phyloP scores from a whole-genome alignment of 768 basidiomycete genomes.

The Suillus variegatus region DNA sequence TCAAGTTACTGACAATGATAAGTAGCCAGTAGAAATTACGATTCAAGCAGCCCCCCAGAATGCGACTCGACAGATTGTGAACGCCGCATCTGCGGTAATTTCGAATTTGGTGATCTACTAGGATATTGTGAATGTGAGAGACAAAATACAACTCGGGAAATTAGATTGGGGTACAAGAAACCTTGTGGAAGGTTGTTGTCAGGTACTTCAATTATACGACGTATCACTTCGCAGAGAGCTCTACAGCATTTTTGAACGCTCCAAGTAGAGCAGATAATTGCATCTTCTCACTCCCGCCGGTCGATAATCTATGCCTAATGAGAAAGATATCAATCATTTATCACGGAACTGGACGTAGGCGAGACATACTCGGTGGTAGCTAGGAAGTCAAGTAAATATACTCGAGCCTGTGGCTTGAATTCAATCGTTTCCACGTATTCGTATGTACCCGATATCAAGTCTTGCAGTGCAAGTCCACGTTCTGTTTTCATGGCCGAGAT shows the following conservation, averaged over 20 bases:
- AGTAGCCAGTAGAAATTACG: background rate
- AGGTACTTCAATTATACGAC: background rate
- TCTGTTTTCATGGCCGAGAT: constrained; percentile 86
- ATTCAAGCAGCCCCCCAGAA: background rate
- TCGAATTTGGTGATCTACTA: background rate
- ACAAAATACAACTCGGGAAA: background rate
- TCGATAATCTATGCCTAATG: constrained; percentile 82
- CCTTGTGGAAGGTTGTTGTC: background rate
- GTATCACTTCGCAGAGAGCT: constrained; percentile 55
- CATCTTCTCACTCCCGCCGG: constrained; percentile 92
- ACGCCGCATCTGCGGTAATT: background rate
- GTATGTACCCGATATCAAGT: constrained; percentile 88
- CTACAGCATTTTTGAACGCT: constrained; percentile 91
- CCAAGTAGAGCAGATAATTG: constrained; percentile 90
- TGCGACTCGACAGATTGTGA: background rate
- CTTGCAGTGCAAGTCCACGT: constrained; percentile 92
- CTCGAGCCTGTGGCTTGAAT: constrained; percentile 80
- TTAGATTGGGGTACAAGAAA: background rate
- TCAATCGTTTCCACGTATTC: constrained; percentile 89
- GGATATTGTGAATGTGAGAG: background rate
- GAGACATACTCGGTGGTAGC: constrained; percentile 90
- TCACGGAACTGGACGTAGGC: background rate
- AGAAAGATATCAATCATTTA: constrained; percentile 3
- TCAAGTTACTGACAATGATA: too few species aligned
- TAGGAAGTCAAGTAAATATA: constrained; percentile 89